Evolutionary conservation across 2,329 filamentous ascomycete species (phyloP).

Genomic region (Pleochaeta shiraiana): DNA sequence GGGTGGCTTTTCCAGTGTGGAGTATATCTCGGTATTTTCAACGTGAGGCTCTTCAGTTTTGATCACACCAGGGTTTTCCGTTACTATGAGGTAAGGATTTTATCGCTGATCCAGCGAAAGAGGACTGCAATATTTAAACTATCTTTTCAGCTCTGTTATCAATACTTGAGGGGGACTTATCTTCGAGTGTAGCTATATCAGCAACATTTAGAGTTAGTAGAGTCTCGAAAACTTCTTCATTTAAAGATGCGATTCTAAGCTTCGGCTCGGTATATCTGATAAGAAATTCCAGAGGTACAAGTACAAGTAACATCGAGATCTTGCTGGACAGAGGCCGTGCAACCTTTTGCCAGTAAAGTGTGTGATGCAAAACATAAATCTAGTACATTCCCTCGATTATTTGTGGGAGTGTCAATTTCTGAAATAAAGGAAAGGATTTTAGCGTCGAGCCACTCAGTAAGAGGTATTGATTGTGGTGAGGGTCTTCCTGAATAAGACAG

Average conservation of each 20-base stretch:
- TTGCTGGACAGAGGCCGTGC: not conserved
- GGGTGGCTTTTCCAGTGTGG: not conserved
- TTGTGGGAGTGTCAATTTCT: not conserved
- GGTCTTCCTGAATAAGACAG: not conserved
- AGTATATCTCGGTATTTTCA: not conserved
- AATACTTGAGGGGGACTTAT: not conserved
- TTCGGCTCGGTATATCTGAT: not conserved
- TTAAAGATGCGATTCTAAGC: not conserved
- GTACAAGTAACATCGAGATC: not conserved
- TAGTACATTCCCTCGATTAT: not conserved
- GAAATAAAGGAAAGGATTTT: not conserved
- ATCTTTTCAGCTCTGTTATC: constrained; percentile 1
- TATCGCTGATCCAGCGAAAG: not conserved
- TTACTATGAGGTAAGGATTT: not conserved
- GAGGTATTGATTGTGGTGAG: not conserved
- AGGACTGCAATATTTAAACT: not conserved
- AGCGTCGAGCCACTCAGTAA: not conserved
- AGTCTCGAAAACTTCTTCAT: not conserved
- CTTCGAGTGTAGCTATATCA: not conserved
- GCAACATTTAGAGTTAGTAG: not conserved
- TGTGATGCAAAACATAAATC: not conserved
- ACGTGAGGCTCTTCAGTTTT: not conserved
- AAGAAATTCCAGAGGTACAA: not conserved
- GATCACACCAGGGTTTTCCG: not conserved
- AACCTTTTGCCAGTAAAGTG: not conserved